phyloP scores from a whole-genome alignment of 2,329 filamentous ascomycete species.

The Phialophora macrospora region DNA sequence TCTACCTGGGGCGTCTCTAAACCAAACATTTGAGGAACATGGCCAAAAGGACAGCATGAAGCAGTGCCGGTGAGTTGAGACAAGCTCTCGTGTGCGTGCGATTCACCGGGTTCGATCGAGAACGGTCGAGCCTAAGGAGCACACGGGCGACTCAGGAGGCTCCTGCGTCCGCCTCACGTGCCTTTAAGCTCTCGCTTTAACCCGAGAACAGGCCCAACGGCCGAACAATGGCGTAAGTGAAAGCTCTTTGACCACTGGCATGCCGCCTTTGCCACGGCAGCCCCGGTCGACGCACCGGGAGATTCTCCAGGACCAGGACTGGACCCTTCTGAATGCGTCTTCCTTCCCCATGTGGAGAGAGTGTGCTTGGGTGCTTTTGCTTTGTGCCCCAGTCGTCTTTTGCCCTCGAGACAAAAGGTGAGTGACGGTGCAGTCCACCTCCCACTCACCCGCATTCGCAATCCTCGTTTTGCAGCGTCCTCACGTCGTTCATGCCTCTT shows the following conservation, averaged over 20 bases:
- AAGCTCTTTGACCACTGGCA: slow-evolving; percentile 13
- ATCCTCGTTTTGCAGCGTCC: background rate
- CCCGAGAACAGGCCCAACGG: slow-evolving; percentile 11
- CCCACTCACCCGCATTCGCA: slow-evolving; percentile 16
- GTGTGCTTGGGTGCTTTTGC: slow-evolving; percentile 1
- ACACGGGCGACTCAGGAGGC: background rate
- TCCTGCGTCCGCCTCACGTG: background rate
- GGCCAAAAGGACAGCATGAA: background rate
- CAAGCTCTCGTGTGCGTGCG: background rate
- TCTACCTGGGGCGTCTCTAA: background rate
- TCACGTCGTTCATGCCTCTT: background rate
- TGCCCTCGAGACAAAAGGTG: slow-evolving; percentile 4
- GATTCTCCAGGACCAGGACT: slow-evolving; percentile 16
- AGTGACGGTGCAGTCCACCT: slow-evolving; percentile 8
- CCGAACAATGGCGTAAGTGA: slow-evolving; percentile 21
- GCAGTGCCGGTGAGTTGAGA: background rate
- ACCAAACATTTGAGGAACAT: background rate
- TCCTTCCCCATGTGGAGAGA: slow-evolving; percentile 5
- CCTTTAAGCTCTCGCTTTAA: slow-evolving; percentile 20
- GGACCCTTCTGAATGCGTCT: slow-evolving; percentile 8
- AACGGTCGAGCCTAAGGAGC: background rate
- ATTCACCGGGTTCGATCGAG: background rate
- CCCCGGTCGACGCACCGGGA: slow-evolving; percentile 12
- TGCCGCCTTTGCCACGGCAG: background rate
- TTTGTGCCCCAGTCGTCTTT: slow-evolving; percentile 2